Conservation (phyloP, 1,139 yeast species). For the Suhomyces maxii region DNA sequence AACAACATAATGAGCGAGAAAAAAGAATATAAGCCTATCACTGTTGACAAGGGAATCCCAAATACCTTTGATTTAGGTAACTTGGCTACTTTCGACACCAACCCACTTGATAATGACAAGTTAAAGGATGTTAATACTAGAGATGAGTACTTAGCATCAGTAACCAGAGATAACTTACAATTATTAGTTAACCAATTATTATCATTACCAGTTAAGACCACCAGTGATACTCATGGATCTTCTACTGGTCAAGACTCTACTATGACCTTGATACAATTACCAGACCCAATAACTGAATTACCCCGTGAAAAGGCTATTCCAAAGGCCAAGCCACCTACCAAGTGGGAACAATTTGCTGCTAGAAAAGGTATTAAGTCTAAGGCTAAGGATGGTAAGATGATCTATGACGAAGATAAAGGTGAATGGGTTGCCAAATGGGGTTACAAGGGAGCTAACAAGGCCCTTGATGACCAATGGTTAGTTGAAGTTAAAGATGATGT, state of each 20-base stretch:
- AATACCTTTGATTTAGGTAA: conserved; percentile 85
- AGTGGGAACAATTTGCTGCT: conserved; percentile 96
- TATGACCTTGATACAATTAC: conserved; percentile 80
- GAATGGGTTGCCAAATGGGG: conserved; percentile 99
- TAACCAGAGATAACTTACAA: conserved; percentile 93
- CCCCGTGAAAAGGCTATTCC: conserved; percentile 98
- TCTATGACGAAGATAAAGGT: conserved; percentile 82
- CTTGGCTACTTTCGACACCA: conserved; percentile 80
- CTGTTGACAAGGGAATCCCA: conserved; percentile 87
- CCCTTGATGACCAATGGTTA: conserved; percentile 87
- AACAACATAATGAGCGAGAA: conserved; percentile 6
- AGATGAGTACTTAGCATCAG: conserved; percentile 63
- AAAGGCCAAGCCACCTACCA: conserved; percentile 86
- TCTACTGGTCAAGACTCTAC: conserved; percentile 68
- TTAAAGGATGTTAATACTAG: conserved; percentile 51
- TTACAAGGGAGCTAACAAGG: conserved; percentile 88
- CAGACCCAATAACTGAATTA: conserved; percentile 76
- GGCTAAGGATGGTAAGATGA: conserved; percentile 87
- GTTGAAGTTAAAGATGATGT: conserved; percentile 87
- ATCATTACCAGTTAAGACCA: conserved; percentile 82
- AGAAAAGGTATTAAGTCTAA: conserved; percentile 92
- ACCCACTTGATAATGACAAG: conserved; percentile 69
- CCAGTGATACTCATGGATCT: conserved; percentile 68
- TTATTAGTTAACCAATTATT: conserved; percentile 84
- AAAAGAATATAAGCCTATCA: conserved; percentile 59